Evolutionary conservation across 352 stramenopile genomes (phyloP), one percentile per base, ranked within the genome.

Genomic region (Pythium chondricola): DNA sequence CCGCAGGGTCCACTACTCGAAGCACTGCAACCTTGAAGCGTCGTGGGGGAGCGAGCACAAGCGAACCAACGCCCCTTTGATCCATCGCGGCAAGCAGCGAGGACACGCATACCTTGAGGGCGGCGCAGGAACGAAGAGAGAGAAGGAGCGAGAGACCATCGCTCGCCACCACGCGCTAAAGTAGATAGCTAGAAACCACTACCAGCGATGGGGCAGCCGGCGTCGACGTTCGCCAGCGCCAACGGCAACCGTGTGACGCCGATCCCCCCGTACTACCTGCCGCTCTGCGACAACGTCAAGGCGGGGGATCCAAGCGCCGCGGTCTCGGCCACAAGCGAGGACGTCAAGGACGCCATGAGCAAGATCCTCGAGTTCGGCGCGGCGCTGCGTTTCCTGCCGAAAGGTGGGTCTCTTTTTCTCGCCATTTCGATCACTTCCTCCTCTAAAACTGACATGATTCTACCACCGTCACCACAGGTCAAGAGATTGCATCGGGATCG

Each of bases 361-460:
- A 88, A 83, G 59, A 85, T 92, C 27, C 61, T 89, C 13, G 81
- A 92, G 52, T 92, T 89, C 50, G 59, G 65, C 8, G 40, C 61
- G 1, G 43, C 64, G 14, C 36, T 92, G 14, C 43, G 69, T 6
- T 69, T 51, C 26, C 70, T 92, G 4, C 77, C 81, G 3, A 79
- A 78, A 74, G 77, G 31, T 51, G 11, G 4, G 16, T 6, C 4
- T 14, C n/a, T 30, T 4, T 36, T 5, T 41, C n/a, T n/a, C n/a
- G n/a, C n/a, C n/a, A n/a, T n/a, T n/a, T n/a, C n/a, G n/a, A n/a
- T n/a, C n/a, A n/a, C n/a, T n/a, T n/a, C n/a, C n/a, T n/a, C n/a
- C n/a, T n/a, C n/a, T n/a, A n/a, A n/a, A n/a, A n/a, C n/a, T n/a
- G n/a, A n/a, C n/a, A n/a, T n/a, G n/a, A n/a, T n/a, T n/a, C n/a